Percentiles rank a stretch among this genome's conserved stretches.
phyloP scores from a whole-genome alignment of 139 green algal species.

The Raphidocelis subcapitata region DNA sequence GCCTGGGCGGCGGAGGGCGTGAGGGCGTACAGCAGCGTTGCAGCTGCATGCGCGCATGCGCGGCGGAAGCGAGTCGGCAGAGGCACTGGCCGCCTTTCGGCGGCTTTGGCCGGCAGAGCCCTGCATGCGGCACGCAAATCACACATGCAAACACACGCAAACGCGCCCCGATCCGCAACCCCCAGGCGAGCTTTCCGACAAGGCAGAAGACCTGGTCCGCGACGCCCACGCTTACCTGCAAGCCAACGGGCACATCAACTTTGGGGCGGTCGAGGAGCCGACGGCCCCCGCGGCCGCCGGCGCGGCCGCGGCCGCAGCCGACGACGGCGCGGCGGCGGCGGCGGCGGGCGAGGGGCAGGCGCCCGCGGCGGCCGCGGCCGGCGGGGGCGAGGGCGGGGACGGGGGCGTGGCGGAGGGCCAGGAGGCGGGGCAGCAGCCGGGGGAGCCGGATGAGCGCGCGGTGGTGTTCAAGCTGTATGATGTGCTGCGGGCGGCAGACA shows the following conservation, averaged over 20 bases:
- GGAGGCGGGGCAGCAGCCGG: background rate
- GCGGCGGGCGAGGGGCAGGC: slow-evolving; percentile 2
- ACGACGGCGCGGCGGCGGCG: background rate
- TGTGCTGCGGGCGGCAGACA: slow-evolving; percentile 37
- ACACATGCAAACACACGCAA: too few species aligned
- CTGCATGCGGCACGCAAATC: too few species aligned
- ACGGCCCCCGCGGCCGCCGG: background rate
- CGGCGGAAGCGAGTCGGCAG: too few species aligned
- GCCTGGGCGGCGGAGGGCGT: too few species aligned
- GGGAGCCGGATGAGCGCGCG: slow-evolving; percentile 5
- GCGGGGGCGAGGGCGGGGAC: slow-evolving; percentile 20
- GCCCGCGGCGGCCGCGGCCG: background rate
- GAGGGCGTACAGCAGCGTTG: too few species aligned
- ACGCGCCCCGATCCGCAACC: background rate
- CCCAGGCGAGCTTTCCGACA: background rate
- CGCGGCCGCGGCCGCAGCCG: background rate
- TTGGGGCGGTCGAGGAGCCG: slow-evolving; percentile 44
- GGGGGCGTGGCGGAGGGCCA: slow-evolving; percentile 2
- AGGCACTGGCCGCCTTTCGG: too few species aligned
- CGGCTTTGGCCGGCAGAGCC: too few species aligned
- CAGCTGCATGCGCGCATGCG: too few species aligned
- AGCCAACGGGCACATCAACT: slow-evolving; percentile 72
- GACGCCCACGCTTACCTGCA: slow-evolving; percentile 59
- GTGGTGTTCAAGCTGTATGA: slow-evolving; percentile 43
- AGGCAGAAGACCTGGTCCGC: background rate